Evolutionary conservation across 2,329 filamentous ascomycete genomes (phyloP).

Genomic region (Tolypocladium endophyticum): DNA sequence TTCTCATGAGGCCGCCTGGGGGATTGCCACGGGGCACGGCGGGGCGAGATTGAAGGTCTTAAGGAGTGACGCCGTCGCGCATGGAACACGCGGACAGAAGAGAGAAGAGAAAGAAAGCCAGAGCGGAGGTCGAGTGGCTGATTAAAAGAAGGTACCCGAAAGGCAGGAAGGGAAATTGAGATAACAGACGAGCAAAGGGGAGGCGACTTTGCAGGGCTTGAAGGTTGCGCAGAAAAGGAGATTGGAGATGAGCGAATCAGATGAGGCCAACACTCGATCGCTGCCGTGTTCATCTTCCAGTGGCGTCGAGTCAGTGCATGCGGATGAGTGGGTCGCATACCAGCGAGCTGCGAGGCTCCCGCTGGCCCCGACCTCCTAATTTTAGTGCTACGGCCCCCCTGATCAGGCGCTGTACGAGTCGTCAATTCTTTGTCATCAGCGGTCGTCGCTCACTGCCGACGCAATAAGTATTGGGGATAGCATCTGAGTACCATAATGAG

Average conservation of each 20-base stretch:
- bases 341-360: neutral
- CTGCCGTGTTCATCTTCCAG: neutral
- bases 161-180: neutral
- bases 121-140: neutral
- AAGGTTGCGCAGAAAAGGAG: constrained; percentile 2
- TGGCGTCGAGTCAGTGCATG: neutral
- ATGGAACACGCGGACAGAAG: constrained; percentile 5
- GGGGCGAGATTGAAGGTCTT: neutral
- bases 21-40: neutral
- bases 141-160: neutral
- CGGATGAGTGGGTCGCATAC: neutral
- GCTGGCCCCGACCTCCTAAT: neutral
- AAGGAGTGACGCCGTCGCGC: constrained; percentile 17
- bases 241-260: constrained; percentile 1
- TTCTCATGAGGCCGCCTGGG: constrained; percentile 40
- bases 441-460: too few species aligned
- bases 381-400: neutral
- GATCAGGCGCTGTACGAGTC: neutral
- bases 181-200: neutral
- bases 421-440: neutral
- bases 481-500: neutral
- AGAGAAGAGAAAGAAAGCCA: neutral
- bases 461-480: neutral
- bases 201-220: neutral
- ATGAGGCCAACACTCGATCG: neutral